These are phyloP conservation scores for Mortierella sp. DNA, from an alignment of 371 early-diverging fungal genomes.

Conservation along the genomic window DNA sequence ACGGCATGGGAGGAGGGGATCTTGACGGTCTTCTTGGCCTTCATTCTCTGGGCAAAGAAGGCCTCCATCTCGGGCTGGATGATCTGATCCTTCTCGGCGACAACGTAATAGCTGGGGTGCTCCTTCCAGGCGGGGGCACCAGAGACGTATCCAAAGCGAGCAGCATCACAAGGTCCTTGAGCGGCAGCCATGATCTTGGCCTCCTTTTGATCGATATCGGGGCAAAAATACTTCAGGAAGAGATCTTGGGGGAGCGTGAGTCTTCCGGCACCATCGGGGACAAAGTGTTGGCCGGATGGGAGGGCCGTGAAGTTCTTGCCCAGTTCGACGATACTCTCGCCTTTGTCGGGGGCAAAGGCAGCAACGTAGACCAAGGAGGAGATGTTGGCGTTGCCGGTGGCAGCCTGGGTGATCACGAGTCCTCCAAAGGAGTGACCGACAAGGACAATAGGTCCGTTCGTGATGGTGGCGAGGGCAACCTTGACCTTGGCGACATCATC, in stretches of 20 bases:
- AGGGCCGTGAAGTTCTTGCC: constrained; percentile 10
- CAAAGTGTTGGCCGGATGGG: constrained; percentile 4
- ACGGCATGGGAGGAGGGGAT: constrained; percentile 18
- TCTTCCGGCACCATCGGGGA: constrained; percentile 7
- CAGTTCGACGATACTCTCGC: neutral
- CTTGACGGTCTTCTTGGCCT: constrained; percentile 16
- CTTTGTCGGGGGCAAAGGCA: constrained; percentile 20
- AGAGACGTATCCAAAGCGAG: constrained; percentile 16
- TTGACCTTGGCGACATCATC: constrained; percentile 30
- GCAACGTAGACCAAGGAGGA: constrained; percentile 25
- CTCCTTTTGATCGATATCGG: constrained; percentile 14
- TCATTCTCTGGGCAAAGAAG: constrained; percentile 10
- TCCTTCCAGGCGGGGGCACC: constrained; percentile 32
- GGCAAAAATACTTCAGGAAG: constrained; percentile 24
- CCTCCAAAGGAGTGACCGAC: constrained; percentile 38
- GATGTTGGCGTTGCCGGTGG: constrained; percentile 8
- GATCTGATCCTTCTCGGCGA: constrained; percentile 25
- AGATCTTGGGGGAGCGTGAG: constrained; percentile 1
- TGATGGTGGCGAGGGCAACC: neutral
- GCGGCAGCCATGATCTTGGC: constrained; percentile 15
- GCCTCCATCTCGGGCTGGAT: constrained; percentile 15
- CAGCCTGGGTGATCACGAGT: constrained; percentile 12
- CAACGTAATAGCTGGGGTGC: constrained; percentile 14
- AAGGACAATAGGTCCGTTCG: constrained; percentile 21
- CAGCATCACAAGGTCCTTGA: constrained; percentile 25